These are phyloP conservation scores for Tothia fuscella DNA, from an alignment of 2,329 filamentous ascomycete species.

Conservation along the genomic window DNA sequence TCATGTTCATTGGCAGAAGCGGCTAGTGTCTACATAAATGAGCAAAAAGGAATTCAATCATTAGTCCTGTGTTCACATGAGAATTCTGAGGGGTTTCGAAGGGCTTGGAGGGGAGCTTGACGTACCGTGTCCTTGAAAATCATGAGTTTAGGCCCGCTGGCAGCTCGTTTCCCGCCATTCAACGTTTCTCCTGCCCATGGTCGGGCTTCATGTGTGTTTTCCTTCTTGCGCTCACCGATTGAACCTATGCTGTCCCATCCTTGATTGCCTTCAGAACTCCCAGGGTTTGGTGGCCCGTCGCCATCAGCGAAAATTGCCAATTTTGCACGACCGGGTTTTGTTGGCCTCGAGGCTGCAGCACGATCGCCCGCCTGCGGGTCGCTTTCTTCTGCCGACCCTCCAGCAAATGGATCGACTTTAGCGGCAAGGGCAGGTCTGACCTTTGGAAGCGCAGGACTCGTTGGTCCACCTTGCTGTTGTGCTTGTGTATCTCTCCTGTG, in stretches of 20 bases:
- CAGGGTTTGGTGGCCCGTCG: constrained; percentile 37
- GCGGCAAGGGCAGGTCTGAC: constrained; percentile 73
- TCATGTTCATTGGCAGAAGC: constrained; percentile 21
- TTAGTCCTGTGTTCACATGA: constrained; percentile 97
- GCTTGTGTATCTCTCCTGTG: constrained; percentile 59
- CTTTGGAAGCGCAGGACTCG: constrained; percentile 75
- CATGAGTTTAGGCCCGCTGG: constrained; percentile 65
- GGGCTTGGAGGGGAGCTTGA: constrained; percentile 22
- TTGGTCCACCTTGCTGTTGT: constrained; percentile 51
- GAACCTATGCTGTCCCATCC: constrained; percentile 92
- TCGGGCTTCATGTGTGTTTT: constrained; percentile 75
- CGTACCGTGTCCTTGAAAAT: constrained; percentile 96
- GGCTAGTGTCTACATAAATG: constrained; percentile 41
- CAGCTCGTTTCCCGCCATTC: constrained; percentile 74
- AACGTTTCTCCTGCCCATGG: constrained; percentile 90
- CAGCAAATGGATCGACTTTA: constrained; percentile 72
- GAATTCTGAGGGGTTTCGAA: constrained; percentile 29
- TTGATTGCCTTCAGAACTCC: constrained; percentile 45
- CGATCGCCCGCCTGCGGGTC: constrained; percentile 53
- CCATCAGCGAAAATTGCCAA: constrained; percentile 68
- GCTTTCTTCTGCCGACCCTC: constrained; percentile 39
- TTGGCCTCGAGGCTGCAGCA: constrained; percentile 28
- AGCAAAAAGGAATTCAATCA: constrained; percentile 44
- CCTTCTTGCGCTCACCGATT: constrained; percentile 79
- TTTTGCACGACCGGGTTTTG: constrained; percentile 64